These are phyloP conservation scores for Torulaspora delbrueckii DNA, from an alignment of 805 yeast genomes.

Conservation along the genomic window DNA sequence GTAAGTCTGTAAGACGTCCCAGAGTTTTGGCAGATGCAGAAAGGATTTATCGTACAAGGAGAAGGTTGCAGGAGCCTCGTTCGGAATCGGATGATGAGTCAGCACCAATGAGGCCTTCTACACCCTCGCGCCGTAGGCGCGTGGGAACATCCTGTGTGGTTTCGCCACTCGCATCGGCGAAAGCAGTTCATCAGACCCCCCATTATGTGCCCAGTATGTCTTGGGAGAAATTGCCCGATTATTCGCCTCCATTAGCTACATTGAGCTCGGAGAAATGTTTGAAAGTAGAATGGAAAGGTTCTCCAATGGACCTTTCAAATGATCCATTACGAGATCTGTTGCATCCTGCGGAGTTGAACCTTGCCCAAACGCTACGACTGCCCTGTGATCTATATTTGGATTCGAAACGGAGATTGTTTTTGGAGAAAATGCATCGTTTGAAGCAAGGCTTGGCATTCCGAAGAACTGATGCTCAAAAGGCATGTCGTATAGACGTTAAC, in stretches of 20 bases:
- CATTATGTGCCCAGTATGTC: constrained; percentile 44
- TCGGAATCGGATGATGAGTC: constrained; percentile 9
- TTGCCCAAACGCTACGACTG: constrained; percentile 84
- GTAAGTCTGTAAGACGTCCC: background rate
- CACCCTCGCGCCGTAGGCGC: constrained; percentile 24
- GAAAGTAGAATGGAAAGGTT: constrained; percentile 96
- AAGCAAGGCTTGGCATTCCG: constrained; percentile 73
- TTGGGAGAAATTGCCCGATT: constrained; percentile 75
- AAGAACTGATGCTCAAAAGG: constrained; percentile 97
- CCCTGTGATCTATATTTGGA: constrained; percentile 82
- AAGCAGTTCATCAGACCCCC: constrained; percentile 29
- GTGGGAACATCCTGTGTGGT: constrained; percentile 25
- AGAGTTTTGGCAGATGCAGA: constrained; percentile 10
- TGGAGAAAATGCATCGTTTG: constrained; percentile 78
- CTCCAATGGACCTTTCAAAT: constrained; percentile 80
- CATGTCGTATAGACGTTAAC: constrained; percentile 94
- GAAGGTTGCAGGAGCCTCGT: constrained; percentile 7
- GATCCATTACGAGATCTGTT: constrained; percentile 71
- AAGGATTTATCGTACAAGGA: constrained; percentile 21
- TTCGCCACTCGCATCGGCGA: constrained; percentile 32
- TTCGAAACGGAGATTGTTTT: constrained; percentile 77
- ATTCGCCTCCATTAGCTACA: constrained; percentile 62
- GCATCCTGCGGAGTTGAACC: constrained; percentile 85
- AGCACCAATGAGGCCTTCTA: constrained; percentile 18
- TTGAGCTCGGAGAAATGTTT: constrained; percentile 66